Percentiles rank a stretch among this genome's conserved stretches.
These are phyloP conservation scores for Wickerhamiella bombiphila DNA, from an alignment of 805 yeast genomes.

Conservation along the genomic window DNA sequence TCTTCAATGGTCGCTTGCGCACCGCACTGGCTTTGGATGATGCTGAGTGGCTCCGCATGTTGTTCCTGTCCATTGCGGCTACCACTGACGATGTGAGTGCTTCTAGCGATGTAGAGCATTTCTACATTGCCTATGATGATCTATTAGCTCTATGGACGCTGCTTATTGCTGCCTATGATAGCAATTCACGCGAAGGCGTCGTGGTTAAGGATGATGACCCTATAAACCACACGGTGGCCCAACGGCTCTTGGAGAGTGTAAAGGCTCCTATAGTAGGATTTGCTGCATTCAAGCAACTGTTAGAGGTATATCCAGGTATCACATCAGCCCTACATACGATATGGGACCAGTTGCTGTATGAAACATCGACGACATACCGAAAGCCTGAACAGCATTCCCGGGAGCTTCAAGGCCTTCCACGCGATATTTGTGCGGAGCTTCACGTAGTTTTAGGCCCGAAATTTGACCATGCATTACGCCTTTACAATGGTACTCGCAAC, in stretches of 20 bases:
- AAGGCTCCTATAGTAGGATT: conserved; percentile 13
- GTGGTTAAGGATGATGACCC: neutral
- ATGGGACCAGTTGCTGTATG: conserved; percentile 31
- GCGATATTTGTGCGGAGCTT: conserved; percentile 29
- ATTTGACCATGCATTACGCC: conserved; percentile 30
- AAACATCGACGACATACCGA: conserved; percentile 4
- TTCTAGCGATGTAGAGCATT: conserved; percentile 6
- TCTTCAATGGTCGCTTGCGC: conserved; percentile 11
- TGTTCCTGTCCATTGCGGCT: conserved; percentile 13
- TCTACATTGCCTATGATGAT: conserved; percentile 13
- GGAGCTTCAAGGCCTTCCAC: conserved; percentile 27
- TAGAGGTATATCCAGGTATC: conserved; percentile 10
- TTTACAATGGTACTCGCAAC: conserved; percentile 57
- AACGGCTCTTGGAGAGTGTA: conserved; percentile 7
- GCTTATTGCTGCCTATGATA: conserved; percentile 13
- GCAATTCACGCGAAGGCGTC: conserved; percentile 7
- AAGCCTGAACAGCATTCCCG: too few relatives aligned
- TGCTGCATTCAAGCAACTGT: conserved; percentile 5
- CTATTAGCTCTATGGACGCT: conserved; percentile 8
- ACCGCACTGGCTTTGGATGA: conserved; percentile 3
- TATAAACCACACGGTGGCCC: conserved; percentile 1
- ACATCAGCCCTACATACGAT: conserved; percentile 32
- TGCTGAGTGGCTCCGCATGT: conserved; percentile 3
- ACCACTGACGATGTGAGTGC: neutral
- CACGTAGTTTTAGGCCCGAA: conserved; percentile 25